phyloP scores from a whole-genome alignment of 2,329 filamentous ascomycete genomes.

The Colletotrichum scovillei region DNA sequence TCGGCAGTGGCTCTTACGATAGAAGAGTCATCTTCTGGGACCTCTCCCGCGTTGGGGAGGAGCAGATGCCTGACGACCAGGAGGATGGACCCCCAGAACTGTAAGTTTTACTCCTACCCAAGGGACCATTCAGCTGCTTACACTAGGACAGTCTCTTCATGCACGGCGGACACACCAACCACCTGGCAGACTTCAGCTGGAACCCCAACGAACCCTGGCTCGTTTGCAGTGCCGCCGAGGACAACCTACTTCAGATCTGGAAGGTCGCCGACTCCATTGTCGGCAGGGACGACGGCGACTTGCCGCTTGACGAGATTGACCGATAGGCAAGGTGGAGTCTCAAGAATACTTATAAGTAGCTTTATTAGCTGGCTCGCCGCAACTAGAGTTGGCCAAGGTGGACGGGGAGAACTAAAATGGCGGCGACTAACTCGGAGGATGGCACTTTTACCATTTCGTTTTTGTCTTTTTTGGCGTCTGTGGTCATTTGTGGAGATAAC shows the following conservation, averaged over 20 bases:
- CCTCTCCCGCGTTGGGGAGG: constrained; percentile 88
- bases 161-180: constrained; percentile 98
- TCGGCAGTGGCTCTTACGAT: constrained; percentile 94
- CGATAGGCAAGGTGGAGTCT: constrained; percentile 52
- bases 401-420: constrained; percentile 9
- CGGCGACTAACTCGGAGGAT: constrained; percentile 7
- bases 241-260: constrained; percentile 97
- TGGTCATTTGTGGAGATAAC: constrained; percentile 34
- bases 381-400: neutral
- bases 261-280: constrained; percentile 87
- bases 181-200: constrained; percentile 97
- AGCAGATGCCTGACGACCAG: constrained; percentile 93
- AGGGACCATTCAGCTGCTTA: constrained; percentile 35
- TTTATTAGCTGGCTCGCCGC: constrained; percentile 3
- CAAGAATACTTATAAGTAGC: constrained; percentile 18
- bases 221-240: constrained; percentile 93
- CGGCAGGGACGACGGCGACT: constrained; percentile 78
- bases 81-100: constrained; percentile 96
- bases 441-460: constrained; percentile 15
- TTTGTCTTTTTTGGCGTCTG: constrained; percentile 33
- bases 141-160: constrained; percentile 80
- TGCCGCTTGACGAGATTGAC: constrained; percentile 82
- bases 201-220: constrained; percentile 98
- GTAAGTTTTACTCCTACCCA: constrained; percentile 54
- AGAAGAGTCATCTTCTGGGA: constrained; percentile 97